phyloP scores from a whole-genome alignment of 257 asterid genomes.

The Agastache rugosa region DNA sequence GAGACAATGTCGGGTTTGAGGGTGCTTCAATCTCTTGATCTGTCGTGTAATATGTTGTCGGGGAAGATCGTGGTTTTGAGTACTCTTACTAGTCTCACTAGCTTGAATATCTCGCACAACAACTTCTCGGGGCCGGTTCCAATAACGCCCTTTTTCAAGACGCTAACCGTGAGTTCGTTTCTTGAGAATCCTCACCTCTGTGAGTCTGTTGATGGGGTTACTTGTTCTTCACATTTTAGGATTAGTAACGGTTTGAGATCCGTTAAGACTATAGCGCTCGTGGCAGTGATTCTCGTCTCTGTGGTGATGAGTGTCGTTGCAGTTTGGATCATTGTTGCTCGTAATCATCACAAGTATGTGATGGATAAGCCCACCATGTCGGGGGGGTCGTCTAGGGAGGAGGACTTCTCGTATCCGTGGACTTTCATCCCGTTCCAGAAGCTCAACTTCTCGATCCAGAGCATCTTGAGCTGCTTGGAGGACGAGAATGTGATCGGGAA shows the following conservation, averaged over 20 bases:
- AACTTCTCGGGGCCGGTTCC: conserved; percentile 93
- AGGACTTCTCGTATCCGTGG: conserved; percentile 92
- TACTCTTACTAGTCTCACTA: conserved; percentile 76
- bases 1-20: conserved; percentile 70
- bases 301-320: conserved; percentile 56
- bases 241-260: conserved; percentile 52
- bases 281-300: conserved; percentile 57
- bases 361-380: conserved; percentile 51
- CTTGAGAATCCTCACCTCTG: conserved; percentile 74
- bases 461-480: conserved; percentile 71
- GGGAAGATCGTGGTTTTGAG: conserved; percentile 70
- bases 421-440: conserved; percentile 89
- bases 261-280: conserved; percentile 59
- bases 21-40: conserved; percentile 84
- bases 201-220: conserved; percentile 70
- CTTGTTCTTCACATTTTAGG: conserved; percentile 59
- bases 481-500: conserved; percentile 88
- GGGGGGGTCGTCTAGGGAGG: conserved; percentile 45
- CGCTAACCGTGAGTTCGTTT: conserved; percentile 63
- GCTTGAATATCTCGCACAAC: conserved; percentile 71
- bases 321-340: conserved; percentile 58
- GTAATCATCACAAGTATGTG: conserved; percentile 50
- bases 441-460: conserved; percentile 67
- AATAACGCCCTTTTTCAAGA: conserved; percentile 75
- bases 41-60: conserved; percentile 59